Evolutionary conservation across 2,329 filamentous ascomycete genomes (phyloP).

Genomic region (Botrytis medusae): DNA sequence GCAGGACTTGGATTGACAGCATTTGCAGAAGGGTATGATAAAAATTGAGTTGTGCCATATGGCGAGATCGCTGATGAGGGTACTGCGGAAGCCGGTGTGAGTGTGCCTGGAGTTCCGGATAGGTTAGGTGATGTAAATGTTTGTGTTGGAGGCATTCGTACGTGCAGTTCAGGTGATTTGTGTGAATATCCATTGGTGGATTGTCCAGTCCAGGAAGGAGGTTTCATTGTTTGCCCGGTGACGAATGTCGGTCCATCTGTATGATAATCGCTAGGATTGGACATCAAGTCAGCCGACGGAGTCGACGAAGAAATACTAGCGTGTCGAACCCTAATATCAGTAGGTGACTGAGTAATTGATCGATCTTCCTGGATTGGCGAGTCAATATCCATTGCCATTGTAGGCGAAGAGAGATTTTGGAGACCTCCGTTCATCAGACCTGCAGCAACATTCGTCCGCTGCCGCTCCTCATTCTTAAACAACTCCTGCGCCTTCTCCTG

Average conservation of each 20-base stretch:
- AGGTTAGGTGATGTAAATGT: constrained; percentile 45
- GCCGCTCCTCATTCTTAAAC: constrained; percentile 22
- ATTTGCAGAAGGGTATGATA: constrained; percentile 49
- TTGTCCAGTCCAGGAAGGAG: constrained; percentile 37
- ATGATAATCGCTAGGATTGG: constrained; percentile 32
- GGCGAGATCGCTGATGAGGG: constrained; percentile 52
- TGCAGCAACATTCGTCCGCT: constrained; percentile 19
- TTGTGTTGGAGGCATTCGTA: constrained; percentile 59
- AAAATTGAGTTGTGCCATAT: constrained; percentile 45
- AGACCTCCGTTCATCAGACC: constrained; percentile 22
- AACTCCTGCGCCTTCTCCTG: constrained; percentile 26
- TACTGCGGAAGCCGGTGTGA: constrained; percentile 50
- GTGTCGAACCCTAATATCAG: constrained; percentile 30
- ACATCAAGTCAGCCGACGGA: constrained; percentile 31
- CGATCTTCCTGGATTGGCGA: constrained; percentile 24
- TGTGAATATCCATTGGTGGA: constrained; percentile 20
- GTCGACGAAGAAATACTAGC: constrained; percentile 35
- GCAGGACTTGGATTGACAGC: constrained; percentile 54
- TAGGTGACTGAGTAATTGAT: constrained; percentile 29
- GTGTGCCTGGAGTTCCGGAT: constrained; percentile 39
- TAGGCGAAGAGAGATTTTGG: constrained; percentile 27
- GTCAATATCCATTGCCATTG: constrained; percentile 33
- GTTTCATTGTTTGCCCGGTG: constrained; percentile 34
- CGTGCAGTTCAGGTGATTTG: constrained; percentile 38
- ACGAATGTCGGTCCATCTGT: constrained; percentile 32